Conservation (phyloP, 768 basidiomycete species). For the Naganishia vishniacii region DNA sequence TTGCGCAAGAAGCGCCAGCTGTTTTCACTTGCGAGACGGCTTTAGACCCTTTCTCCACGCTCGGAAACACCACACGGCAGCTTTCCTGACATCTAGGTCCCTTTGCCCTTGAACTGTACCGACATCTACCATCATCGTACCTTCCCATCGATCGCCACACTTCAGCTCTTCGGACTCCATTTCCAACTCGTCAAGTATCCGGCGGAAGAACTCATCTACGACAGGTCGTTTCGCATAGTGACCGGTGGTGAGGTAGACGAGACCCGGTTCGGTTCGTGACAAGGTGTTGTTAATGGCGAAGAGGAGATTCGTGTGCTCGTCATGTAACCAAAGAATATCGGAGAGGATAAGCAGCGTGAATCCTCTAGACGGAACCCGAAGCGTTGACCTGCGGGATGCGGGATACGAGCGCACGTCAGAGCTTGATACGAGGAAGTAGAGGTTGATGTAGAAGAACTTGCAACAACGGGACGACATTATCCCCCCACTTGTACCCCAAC, state of each 20-base stretch:
- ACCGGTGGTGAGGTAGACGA: constrained; percentile 20
- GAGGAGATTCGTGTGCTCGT: constrained; percentile 26
- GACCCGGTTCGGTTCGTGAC: constrained; percentile 1
- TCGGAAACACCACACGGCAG: constrained; percentile 23
- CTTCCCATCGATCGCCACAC: constrained; percentile 21
- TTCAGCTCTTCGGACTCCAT: constrained; percentile 22
- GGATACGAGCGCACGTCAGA: too few relatives aligned
- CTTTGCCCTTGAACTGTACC: constrained; percentile 9
- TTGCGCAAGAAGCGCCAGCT: background rate
- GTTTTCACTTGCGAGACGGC: background rate
- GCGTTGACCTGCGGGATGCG: background rate
- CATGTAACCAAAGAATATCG: constrained; percentile 27
- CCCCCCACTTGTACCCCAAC: constrained; percentile 22
- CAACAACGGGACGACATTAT: constrained; percentile 23
- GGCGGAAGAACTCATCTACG: constrained; percentile 20
- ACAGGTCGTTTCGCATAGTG: constrained; percentile 26
- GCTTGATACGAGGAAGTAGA: background rate
- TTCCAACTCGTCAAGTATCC: constrained; percentile 5
- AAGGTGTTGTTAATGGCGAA: constrained; percentile 10
- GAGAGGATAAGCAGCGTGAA: constrained; percentile 25
- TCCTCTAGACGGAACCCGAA: background rate
- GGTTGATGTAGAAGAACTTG: background rate
- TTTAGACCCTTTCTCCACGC: constrained; percentile 11
- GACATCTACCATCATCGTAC: constrained; percentile 23
- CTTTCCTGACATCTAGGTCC: constrained; percentile 22